Evolutionary conservation across 2,329 filamentous ascomycete species (phyloP).

Genomic region (Neonectria faginata): DNA sequence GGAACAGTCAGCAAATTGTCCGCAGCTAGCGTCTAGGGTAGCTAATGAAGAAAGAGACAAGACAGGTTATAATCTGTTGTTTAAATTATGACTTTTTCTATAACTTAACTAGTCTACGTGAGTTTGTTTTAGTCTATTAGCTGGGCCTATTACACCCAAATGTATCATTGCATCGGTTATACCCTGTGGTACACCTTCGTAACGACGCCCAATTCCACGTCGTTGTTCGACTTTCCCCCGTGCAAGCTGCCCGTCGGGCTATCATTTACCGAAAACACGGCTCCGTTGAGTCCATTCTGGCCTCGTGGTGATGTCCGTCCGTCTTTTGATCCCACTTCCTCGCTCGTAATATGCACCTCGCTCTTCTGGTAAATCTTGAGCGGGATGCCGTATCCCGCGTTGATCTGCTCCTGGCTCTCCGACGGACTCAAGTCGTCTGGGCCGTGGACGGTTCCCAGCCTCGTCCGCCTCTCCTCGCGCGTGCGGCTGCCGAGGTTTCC

Average conservation of each 20-base stretch:
- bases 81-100: too few species aligned
- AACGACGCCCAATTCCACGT: conserved; percentile 42
- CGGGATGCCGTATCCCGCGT: conserved; percentile 47
- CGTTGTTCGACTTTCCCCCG: conserved; percentile 28
- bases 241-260: conserved; percentile 18
- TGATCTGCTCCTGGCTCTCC: conserved; percentile 54
- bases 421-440: conserved; percentile 42
- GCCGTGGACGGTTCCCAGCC: conserved; percentile 21
- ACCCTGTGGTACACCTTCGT: conserved; percentile 44
- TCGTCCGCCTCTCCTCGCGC: conserved; percentile 31
- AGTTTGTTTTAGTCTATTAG: not conserved
- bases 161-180: conserved; percentile 12
- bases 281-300: conserved; percentile 1
- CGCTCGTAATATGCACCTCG: conserved; percentile 48
- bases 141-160: too few species aligned
- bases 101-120: too few species aligned
- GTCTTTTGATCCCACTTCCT: conserved; percentile 14
- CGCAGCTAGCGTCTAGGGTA: too few species aligned
- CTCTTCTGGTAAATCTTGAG: conserved; percentile 54
- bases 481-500: conserved; percentile 42
- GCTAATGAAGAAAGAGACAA: too few species aligned
- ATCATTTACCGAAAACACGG: conserved; percentile 7
- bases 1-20: too few species aligned
- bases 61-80: too few species aligned
- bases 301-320: conserved; percentile 16